Evolutionary conservation across 2,329 filamentous ascomycete species (phyloP).

Genomic region (Parafenestella ontariensis): DNA sequence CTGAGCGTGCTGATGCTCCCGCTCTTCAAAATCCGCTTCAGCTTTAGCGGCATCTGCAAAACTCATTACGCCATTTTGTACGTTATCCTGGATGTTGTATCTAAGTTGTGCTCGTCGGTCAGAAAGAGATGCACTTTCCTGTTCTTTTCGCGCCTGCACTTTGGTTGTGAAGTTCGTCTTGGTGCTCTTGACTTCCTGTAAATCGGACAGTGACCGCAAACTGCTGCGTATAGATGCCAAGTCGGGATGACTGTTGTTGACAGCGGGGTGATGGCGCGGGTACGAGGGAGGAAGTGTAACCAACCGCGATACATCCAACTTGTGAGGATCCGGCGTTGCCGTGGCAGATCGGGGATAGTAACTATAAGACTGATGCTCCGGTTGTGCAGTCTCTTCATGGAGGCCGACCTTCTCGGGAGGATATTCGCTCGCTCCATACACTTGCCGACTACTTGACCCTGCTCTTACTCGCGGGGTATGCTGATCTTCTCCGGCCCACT

Average conservation of each 20-base stretch:
- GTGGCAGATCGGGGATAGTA: constrained; percentile 47
- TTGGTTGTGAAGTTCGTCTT: constrained; percentile 63
- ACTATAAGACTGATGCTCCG: constrained; percentile 50
- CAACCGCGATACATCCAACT: constrained; percentile 86
- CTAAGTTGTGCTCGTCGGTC: constrained; percentile 72
- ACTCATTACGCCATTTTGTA: constrained; percentile 77
- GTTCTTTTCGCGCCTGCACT: constrained; percentile 63
- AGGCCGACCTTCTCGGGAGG: constrained; percentile 70
- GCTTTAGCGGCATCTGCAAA: constrained; percentile 84
- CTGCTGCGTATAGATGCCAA: constrained; percentile 77
- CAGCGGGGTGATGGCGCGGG: constrained; percentile 90
- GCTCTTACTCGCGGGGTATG: constrained; percentile 41
- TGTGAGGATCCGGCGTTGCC: constrained; percentile 58
- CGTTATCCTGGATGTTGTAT: constrained; percentile 77
- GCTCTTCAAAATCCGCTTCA: constrained; percentile 74
- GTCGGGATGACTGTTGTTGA: constrained; percentile 94
- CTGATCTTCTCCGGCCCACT: constrained; percentile 64
- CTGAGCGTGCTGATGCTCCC: constrained; percentile 74
- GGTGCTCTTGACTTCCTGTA: constrained; percentile 73
- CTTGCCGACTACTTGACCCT: constrained; percentile 39
- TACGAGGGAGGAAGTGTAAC: constrained; percentile 94
- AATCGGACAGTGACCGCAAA: constrained; percentile 75
- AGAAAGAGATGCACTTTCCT: constrained; percentile 61
- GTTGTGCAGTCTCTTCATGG: constrained; percentile 54
- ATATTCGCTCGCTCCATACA: constrained; percentile 65